These are phyloP conservation scores for Cryptococcus sp. DNA, from an alignment of 1,284 basidiomycete species.

Conservation along the genomic window DNA sequence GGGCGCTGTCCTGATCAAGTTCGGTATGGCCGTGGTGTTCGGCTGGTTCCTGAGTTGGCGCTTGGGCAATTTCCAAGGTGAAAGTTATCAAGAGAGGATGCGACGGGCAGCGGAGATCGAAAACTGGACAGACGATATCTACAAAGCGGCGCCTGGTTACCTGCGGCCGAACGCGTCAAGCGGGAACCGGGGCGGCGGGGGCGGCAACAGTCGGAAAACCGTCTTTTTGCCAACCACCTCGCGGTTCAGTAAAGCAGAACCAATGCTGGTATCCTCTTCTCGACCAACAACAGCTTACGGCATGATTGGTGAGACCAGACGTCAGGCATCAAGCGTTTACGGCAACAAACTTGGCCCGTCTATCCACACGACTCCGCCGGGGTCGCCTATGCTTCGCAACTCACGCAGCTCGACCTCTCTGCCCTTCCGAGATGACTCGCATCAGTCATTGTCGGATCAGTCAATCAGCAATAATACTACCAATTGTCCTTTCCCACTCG, in stretches of 20 bases:
- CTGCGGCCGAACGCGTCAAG: conserved; percentile 82
- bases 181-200: conserved; percentile 48
- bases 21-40: conserved; percentile 95
- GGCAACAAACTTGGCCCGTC: conserved; percentile 44
- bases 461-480: conserved; percentile 18
- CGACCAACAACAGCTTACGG: conserved; percentile 76
- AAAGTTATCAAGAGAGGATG: conserved; percentile 94
- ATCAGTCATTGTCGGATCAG: conserved; percentile 45
- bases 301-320: conserved; percentile 25
- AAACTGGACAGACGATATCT: conserved; percentile 95
- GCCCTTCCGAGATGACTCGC: conserved; percentile 50
- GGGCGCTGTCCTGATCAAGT: conserved; percentile 93
- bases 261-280: conserved; percentile 61
- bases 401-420: conserved; percentile 84
- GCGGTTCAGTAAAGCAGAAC: conserved; percentile 76
- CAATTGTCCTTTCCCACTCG: conserved; percentile 80
- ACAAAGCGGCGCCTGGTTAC: conserved; percentile 85
- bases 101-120: conserved; percentile 88
- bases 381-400: conserved; percentile 70
- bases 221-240: conserved; percentile 78
- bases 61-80: conserved; percentile 88
- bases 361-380: conserved; percentile 64
- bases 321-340: conserved; percentile 48
- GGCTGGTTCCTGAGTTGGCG: conserved; percentile 96
- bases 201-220: conserved; percentile 53